Evolutionary conservation across 2,329 filamentous ascomycete genomes (phyloP), one percentile per base, ranked within the genome.

Genomic region (Penicillium polonicum): DNA sequence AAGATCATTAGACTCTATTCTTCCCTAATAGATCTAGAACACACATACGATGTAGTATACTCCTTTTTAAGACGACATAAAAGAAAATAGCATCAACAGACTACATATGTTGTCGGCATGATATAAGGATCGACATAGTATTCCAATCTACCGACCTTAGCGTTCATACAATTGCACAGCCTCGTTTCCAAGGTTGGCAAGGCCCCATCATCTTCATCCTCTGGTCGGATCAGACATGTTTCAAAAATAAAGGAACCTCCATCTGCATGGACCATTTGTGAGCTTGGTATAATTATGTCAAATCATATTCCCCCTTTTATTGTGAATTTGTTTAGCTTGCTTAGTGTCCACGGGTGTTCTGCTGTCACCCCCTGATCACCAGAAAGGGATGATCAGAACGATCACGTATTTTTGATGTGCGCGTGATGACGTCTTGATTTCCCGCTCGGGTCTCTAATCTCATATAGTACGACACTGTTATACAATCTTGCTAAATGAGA

Each of bases 161-260:
- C 27, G 56, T 59, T 60, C 45, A 39, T 45, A 43, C 46, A 36
- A 38, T 50, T 60, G 61, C 61, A 63, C 61, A 62, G 61, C 61
- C 61, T 58, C 57, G 29, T 52, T 55, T 19, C 9, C 36, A 13
- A 39, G 36, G 36, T 19, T 15, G 48, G 29, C 35, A 46, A n/a
- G 23, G 21, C 25, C 19, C 52, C 33, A 25, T 55, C 21, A 38
- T 39, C 42, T 38, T 27, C n/a, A 31, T 43, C 9, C 0, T 56
- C 48, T 44, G n/a, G 25, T 42, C 19, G 21, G 39, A 52, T 46
- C 48, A 57, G 25, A 43, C 33, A 35, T 17, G 55, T 58, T 55
- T 58, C 55, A 58, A 44, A 49, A 48, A 58, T 49, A 50, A 49
- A 42, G 49, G 29, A 41, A 21, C 35, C 31, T 35, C 29, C 6